Evolutionary conservation across 1,284 basidiomycete species (phyloP).

Genomic region (Pseudozyma tsukubaensis): DNA sequence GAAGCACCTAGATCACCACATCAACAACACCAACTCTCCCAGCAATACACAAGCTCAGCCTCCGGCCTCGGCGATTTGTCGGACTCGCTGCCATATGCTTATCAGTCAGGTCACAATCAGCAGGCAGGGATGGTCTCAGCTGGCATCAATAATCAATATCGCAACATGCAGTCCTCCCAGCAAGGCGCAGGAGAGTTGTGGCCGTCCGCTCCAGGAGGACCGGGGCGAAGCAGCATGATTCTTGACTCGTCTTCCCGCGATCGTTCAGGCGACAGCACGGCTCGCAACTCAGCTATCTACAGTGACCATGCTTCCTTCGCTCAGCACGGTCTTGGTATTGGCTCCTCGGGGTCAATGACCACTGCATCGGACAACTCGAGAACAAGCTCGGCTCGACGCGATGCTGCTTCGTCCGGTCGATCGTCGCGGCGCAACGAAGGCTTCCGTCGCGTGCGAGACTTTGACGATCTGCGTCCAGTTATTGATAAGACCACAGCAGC

Average conservation of each 20-base stretch:
- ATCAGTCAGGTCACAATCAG: conserved; percentile 28
- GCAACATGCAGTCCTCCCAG: conserved; percentile 3
- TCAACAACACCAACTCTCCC: conserved; percentile 22
- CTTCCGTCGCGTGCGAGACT: conserved; percentile 60
- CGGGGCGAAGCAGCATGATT: conserved; percentile 43
- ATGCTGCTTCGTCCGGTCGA: conserved; percentile 17
- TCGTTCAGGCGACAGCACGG: conserved; percentile 27
- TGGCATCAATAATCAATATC: conserved; percentile 8
- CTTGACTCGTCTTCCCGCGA: conserved; percentile 28
- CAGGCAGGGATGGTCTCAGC: conserved; percentile 12
- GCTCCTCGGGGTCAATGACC: conserved; percentile 37
- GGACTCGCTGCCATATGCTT: conserved; percentile 44
- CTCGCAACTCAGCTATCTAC: conserved; percentile 44
- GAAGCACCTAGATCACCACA: conserved; percentile 30
- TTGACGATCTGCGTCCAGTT: conserved; percentile 59
- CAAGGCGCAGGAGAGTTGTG: conserved; percentile 19
- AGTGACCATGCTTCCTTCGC: conserved; percentile 28
- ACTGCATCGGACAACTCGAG: conserved; percentile 50
- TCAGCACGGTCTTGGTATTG: conserved; percentile 42
- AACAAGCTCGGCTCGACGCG: conserved; percentile 22
- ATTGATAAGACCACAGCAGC: conserved; percentile 50
- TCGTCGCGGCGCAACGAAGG: conserved; percentile 50
- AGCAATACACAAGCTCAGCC: conserved; percentile 27
- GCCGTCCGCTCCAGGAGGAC: conserved; percentile 17
- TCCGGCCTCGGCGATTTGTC: conserved; percentile 40